These are phyloP conservation scores for Petrea volubilis DNA, from an alignment of 257 asterid species.

Conservation along the genomic window DNA sequence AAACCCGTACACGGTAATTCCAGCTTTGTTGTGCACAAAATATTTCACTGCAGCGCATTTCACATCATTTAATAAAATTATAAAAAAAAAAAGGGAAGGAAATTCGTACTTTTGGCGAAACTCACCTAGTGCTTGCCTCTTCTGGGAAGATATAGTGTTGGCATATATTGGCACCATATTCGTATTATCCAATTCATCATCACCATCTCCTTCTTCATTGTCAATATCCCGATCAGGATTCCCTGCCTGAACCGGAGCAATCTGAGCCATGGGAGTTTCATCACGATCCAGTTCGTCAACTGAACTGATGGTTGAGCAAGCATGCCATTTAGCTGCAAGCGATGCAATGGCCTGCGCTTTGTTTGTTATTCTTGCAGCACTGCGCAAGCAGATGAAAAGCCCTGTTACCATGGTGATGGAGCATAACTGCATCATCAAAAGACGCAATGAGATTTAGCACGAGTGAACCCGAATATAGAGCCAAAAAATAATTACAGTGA, in stretches of 20 bases:
- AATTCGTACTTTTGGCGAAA: background rate
- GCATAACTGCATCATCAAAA: slow-evolving; percentile 56
- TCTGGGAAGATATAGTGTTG: slow-evolving; percentile 71
- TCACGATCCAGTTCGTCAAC: slow-evolving; percentile 42
- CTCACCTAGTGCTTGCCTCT: slow-evolving; percentile 90
- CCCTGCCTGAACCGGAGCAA: slow-evolving; percentile 23
- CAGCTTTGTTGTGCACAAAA: slow-evolving; percentile 89
- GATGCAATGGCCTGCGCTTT: slow-evolving; percentile 74
- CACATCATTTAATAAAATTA: background rate
- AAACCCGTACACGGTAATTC: slow-evolving; percentile 90
- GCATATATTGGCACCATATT: slow-evolving; percentile 51
- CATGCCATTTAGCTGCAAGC: slow-evolving; percentile 94
- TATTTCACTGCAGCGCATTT: slow-evolving; percentile 60
- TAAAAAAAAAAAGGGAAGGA: no score
- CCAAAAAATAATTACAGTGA: no score
- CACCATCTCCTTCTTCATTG: slow-evolving; percentile 87
- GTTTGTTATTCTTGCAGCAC: slow-evolving; percentile 94
- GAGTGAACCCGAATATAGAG: no score
- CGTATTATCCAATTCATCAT: slow-evolving; percentile 72
- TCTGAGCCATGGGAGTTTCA: slow-evolving; percentile 45
- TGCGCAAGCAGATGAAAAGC: slow-evolving; percentile 76
- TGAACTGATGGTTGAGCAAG: slow-evolving; percentile 66
- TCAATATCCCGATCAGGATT: slow-evolving; percentile 50
- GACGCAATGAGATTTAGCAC: background rate
- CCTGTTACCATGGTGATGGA: slow-evolving; percentile 87